These are phyloP conservation scores for Leishmania mexicana DNA, from an alignment of 208 protist species.

Conservation along the genomic window DNA sequence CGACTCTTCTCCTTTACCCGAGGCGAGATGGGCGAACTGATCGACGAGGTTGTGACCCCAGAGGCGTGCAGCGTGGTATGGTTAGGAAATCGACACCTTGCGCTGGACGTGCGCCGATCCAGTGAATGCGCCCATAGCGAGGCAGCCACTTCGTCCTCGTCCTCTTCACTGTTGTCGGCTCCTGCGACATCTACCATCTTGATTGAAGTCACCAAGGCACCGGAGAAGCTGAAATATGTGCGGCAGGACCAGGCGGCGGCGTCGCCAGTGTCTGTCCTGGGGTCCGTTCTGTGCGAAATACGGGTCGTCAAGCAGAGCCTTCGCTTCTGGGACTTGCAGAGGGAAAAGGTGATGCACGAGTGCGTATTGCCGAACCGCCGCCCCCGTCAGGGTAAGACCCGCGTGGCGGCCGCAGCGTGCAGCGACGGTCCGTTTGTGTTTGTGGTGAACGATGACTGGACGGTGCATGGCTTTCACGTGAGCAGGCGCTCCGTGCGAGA, in stretches of 20 bases:
- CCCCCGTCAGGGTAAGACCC: constrained; percentile 32
- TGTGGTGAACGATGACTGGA: constrained; percentile 64
- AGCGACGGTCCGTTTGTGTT: constrained; percentile 72
- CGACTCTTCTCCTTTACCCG: constrained; percentile 26
- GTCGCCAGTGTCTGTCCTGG: constrained; percentile 11
- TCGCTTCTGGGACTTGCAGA: constrained; percentile 65
- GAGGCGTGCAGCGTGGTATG: constrained; percentile 48
- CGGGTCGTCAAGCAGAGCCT: constrained; percentile 17
- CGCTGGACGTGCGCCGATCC: constrained; percentile 19
- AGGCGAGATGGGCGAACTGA: constrained; percentile 48
- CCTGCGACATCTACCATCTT: constrained; percentile 10
- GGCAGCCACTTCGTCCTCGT: background rate
- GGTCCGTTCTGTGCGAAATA: constrained; percentile 17
- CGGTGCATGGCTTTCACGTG: constrained; percentile 65
- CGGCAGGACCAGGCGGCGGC: constrained; percentile 14
- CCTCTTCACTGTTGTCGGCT: background rate
- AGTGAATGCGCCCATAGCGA: background rate
- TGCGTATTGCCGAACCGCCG: constrained; percentile 37
- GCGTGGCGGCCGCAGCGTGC: constrained; percentile 24
- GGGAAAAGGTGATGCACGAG: constrained; percentile 41
- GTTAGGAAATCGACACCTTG: constrained; percentile 36
- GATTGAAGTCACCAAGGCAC: constrained; percentile 17
- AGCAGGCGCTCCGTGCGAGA: constrained; percentile 39
- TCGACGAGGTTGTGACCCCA: constrained; percentile 48
- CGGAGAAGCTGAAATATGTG: constrained; percentile 14